These are phyloP conservation scores for Solanum neorickii DNA, from an alignment of 257 asterid species.

Conservation along the genomic window DNA sequence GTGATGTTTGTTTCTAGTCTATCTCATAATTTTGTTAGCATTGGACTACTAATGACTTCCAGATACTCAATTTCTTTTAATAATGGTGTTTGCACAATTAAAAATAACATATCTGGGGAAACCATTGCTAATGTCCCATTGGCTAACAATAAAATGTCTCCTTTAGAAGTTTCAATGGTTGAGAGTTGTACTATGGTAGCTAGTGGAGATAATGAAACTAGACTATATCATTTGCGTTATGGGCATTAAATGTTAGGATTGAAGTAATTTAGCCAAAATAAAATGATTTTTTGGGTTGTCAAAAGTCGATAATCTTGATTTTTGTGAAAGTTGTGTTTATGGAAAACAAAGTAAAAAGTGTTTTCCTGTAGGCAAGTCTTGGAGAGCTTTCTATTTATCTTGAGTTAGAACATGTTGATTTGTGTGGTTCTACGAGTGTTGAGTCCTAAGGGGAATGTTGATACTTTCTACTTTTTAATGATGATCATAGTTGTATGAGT, in stretches of 20 bases:
- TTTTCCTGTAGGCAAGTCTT: neutral
- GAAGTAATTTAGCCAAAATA: neutral
- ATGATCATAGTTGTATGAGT: no score
- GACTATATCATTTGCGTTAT: no score
- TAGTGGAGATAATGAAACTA: neutral
- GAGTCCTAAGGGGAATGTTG: neutral
- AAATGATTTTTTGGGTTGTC: neutral
- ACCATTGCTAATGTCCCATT: neutral
- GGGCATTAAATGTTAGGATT: neutral
- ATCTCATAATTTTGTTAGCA: no score
- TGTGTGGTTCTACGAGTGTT: neutral
- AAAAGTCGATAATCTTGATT: neutral
- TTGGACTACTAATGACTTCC: neutral
- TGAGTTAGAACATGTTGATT: neutral
- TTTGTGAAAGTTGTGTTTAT: neutral
- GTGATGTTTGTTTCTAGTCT: neutral
- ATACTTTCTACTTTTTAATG: no score
- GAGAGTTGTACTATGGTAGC: neutral
- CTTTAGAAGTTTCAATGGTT: neutral
- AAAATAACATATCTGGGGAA: neutral
- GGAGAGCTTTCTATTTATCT: neutral
- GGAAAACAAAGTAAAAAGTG: neutral
- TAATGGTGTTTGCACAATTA: neutral
- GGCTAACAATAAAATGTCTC: neutral
- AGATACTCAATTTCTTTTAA: neutral